Conservation (phyloP, 352 stramenopile genomes). For the Peronosclerospora sorghi region DNA sequence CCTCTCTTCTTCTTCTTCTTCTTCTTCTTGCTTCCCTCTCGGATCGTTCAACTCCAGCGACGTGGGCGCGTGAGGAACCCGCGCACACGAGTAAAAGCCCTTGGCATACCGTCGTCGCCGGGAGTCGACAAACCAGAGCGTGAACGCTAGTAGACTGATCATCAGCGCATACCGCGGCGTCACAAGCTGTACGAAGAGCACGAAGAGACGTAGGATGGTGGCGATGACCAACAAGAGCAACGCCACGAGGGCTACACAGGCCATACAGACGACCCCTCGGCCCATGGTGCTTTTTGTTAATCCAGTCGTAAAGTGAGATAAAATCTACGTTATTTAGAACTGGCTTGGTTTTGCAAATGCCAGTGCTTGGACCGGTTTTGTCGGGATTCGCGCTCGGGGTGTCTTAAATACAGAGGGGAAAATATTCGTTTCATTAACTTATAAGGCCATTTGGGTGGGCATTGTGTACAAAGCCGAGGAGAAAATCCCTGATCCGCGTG, state of each 20-base stretch:
- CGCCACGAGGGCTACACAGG: slow-evolving; percentile 5
- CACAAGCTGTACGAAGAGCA: slow-evolving; percentile 17
- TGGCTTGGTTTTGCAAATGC: no score
- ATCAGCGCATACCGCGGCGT: slow-evolving; percentile 15
- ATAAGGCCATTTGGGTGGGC: no score
- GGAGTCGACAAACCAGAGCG: slow-evolving; percentile 16
- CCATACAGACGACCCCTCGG: slow-evolving; percentile 9
- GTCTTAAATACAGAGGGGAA: no score
- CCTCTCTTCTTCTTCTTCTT: neutral
- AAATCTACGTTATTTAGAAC: no score
- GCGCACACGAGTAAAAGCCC: slow-evolving; percentile 20
- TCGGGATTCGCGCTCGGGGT: no score
- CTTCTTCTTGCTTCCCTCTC: slow-evolving; percentile 1
- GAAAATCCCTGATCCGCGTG: no score
- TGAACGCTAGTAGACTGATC: slow-evolving; percentile 3
- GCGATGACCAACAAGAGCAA: slow-evolving; percentile 13
- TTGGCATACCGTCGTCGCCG: slow-evolving; percentile 17
- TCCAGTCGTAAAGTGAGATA: no score
- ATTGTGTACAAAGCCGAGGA: no score
- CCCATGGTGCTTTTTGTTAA: slow-evolving; percentile 4
- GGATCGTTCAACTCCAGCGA: neutral
- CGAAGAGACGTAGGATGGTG: slow-evolving; percentile 5
- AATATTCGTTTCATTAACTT: no score
- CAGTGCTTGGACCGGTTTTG: no score
- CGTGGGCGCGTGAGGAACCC: slow-evolving; percentile 4